A percentile compares a stretch with the other conserved stretches of the same genome.
These are phyloP conservation scores for Exophiala dermatitidis DNA, from an alignment of 2,329 filamentous ascomycete genomes.

Conservation along the genomic window DNA sequence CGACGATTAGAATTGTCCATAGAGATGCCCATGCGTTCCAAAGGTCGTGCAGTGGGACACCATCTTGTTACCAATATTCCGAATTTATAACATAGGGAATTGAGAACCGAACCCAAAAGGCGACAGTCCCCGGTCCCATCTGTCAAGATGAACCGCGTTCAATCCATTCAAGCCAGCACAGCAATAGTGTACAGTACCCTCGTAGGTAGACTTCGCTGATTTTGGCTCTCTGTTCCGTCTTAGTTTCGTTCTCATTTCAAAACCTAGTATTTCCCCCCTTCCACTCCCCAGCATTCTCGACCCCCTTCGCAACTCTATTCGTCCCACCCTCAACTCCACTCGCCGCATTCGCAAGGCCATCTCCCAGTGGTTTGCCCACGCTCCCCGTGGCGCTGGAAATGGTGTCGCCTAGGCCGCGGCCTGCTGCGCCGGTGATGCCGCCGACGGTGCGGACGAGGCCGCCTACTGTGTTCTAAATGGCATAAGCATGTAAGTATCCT, in stretches of 20 bases:
- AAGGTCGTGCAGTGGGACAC: too few relatives aligned
- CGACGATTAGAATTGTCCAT: too few relatives aligned
- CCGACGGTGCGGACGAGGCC: constrained; percentile 49
- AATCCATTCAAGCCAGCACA: too few relatives aligned
- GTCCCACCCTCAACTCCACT: constrained; percentile 49
- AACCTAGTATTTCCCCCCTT: constrained; percentile 18
- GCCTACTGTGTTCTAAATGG: constrained; percentile 43
- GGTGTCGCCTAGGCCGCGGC: constrained; percentile 52
- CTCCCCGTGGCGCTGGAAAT: constrained; percentile 49
- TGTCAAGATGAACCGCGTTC: too few relatives aligned
- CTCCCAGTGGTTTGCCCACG: constrained; percentile 49
- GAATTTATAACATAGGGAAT: too few relatives aligned
- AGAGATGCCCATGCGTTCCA: too few relatives aligned
- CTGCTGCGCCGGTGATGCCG: constrained; percentile 50
- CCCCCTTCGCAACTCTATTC: constrained; percentile 45
- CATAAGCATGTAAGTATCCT: neutral
- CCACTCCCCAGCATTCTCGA: constrained; percentile 55
- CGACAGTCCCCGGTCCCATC: too few relatives aligned
- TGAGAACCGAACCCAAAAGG: too few relatives aligned
- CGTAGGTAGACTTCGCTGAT: too few relatives aligned
- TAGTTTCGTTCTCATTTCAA: neutral
- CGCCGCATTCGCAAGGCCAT: constrained; percentile 48
- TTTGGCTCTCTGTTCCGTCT: too few relatives aligned
- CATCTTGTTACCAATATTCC: too few relatives aligned
- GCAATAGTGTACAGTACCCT: too few relatives aligned